Percentiles rank a stretch among this genome's conserved stretches.
phyloP scores from a whole-genome alignment of 805 yeast genomes.

The Zygotorulaspora danielsina region DNA sequence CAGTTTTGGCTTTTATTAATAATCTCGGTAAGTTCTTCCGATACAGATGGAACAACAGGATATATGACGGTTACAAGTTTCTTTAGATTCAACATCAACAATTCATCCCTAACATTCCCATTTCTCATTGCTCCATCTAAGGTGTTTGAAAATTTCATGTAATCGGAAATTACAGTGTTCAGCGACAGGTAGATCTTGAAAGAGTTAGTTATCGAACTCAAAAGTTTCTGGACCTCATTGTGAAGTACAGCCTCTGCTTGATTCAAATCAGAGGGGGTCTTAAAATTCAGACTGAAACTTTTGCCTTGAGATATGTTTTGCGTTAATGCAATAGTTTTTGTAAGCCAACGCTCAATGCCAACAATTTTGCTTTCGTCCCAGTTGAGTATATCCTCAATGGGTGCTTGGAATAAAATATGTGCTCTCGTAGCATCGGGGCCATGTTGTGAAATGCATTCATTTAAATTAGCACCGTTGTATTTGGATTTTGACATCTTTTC shows the following conservation, averaged over 20 bases:
- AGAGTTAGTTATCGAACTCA: constrained; percentile 53
- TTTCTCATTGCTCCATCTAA: constrained; percentile 40
- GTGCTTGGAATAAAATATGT: constrained; percentile 88
- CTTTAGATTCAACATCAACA: constrained; percentile 48
- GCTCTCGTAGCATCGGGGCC: constrained; percentile 97
- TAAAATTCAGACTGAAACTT: constrained; percentile 6
- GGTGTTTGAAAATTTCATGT: constrained; percentile 72
- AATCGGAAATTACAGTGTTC: constrained; percentile 84
- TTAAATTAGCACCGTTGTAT: constrained; percentile 91
- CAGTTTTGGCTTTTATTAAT: constrained; percentile 26
- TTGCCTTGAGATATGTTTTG: constrained; percentile 9
- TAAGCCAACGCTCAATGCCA: constrained; percentile 86
- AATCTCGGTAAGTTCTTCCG: constrained; percentile 77
- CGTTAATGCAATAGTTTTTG: constrained; percentile 43
- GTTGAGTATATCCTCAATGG: constrained; percentile 70
- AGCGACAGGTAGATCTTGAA: constrained; percentile 56
- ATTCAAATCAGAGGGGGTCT: constrained; percentile 25
- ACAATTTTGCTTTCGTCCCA: constrained; percentile 89
- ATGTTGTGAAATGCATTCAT: constrained; percentile 61
- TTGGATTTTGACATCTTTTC: constrained; percentile 98
- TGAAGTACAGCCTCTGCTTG: constrained; percentile 52
- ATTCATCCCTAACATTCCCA: constrained; percentile 34
- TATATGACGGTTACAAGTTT: constrained; percentile 60
- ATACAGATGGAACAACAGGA: constrained; percentile 76
- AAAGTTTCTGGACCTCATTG: constrained; percentile 49